Conservation (phyloP, 306 rosid genomes). For the Parietaria judaica region DNA sequence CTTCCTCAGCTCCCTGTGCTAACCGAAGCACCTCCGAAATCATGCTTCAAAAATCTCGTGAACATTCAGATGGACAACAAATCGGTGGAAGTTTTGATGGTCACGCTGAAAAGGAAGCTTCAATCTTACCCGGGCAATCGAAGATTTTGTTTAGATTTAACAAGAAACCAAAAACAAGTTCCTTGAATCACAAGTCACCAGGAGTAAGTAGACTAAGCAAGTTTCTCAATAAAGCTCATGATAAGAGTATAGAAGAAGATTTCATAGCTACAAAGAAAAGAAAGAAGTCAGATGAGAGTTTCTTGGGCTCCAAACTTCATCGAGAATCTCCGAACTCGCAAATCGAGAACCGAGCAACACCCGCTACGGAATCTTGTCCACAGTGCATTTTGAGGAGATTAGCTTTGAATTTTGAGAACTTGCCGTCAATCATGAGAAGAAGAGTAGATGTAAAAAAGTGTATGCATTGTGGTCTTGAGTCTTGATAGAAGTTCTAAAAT, state of each 20-base stretch:
- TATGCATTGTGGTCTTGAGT: too few relatives aligned
- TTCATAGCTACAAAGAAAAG: neutral
- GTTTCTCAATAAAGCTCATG: neutral
- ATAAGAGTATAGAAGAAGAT: neutral
- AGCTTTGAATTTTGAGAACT: slow-evolving; percentile 16
- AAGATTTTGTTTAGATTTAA: neutral
- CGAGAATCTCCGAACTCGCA: slow-evolving; percentile 2
- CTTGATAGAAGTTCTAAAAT: too few relatives aligned
- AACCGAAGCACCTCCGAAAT: too few relatives aligned
- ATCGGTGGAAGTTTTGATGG: neutral
- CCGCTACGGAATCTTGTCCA: slow-evolving; percentile 1
- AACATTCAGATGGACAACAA: slow-evolving; percentile 7
- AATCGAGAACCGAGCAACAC: neutral
- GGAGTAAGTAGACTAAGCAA: slow-evolving; percentile 3
- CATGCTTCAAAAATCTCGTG: neutral
- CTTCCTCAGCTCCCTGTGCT: too few relatives aligned
- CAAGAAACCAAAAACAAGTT: neutral
- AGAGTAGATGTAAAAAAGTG: neutral
- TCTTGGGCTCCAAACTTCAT: neutral
- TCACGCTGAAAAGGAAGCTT: neutral
- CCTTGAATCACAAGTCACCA: slow-evolving; percentile 16
- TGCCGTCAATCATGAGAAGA: slow-evolving; percentile 34
- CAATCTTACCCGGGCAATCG: neutral
- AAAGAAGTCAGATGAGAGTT: neutral
- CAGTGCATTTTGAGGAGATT: slow-evolving; percentile 15